Evolutionary conservation across 306 rosid species (phyloP).

Genomic region (Nissolia schottii): DNA sequence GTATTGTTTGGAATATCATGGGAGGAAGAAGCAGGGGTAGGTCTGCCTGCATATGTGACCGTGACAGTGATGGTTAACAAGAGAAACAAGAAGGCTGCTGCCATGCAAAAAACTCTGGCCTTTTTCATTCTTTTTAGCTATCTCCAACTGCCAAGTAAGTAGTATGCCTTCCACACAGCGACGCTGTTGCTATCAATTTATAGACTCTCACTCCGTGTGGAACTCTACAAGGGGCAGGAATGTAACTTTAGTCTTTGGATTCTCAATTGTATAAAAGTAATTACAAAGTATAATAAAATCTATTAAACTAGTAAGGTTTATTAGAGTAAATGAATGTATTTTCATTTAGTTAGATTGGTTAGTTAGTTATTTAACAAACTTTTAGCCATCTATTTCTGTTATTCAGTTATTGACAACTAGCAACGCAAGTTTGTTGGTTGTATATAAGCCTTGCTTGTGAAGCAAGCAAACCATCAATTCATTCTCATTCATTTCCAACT

Average conservation of each 20-base stretch:
- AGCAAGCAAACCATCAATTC: no score
- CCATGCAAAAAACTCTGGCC: constrained; percentile 33
- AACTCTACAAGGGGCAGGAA: constrained; percentile 7
- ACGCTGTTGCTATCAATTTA: constrained; percentile 25
- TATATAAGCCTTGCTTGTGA: no score
- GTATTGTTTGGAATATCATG: not conserved
- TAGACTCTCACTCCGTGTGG: constrained; percentile 6
- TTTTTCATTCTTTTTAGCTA: constrained; percentile 16
- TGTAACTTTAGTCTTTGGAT: constrained; percentile 21
- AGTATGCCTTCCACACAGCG: not conserved
- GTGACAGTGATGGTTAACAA: constrained; percentile 3
- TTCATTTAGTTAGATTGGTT: no score
- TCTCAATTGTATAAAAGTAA: not conserved
- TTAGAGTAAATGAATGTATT: no score
- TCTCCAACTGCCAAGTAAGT: not conserved
- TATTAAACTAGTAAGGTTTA: not conserved
- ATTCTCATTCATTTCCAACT: no score
- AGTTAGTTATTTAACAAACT: no score
- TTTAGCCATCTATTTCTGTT: no score
- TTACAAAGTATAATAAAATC: not conserved
- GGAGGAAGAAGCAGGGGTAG: constrained; percentile 23
- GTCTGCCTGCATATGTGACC: constrained; percentile 18
- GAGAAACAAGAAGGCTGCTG: constrained; percentile 20
- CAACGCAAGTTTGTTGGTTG: no score
- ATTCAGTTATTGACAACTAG: no score